Evolutionary conservation across 2,329 filamentous ascomycete genomes (phyloP).

Genomic region (Talaromyces funiculosus): DNA sequence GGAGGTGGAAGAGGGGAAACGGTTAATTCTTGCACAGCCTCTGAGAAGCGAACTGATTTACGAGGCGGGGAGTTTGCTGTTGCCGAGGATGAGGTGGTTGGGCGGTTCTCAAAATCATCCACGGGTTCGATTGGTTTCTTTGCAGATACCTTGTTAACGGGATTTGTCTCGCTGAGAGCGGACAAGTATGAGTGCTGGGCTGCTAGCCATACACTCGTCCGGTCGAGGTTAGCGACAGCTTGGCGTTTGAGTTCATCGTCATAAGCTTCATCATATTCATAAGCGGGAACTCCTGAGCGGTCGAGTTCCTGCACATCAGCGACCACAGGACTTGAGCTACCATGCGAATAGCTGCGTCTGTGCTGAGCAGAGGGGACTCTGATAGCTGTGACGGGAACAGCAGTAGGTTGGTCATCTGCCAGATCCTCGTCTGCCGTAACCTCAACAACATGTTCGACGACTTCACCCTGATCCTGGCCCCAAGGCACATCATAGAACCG

Average conservation of each 20-base stretch:
- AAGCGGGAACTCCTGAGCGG: slow-evolving; percentile 56
- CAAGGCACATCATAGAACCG: slow-evolving; percentile 86
- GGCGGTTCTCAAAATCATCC: slow-evolving; percentile 17
- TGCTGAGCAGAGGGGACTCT: slow-evolving; percentile 37
- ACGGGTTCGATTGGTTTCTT: slow-evolving; percentile 16
- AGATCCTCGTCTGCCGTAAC: slow-evolving; percentile 38
- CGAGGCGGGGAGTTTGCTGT: slow-evolving; percentile 20
- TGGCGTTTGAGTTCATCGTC: slow-evolving; percentile 65
- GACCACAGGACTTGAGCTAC: slow-evolving; percentile 28
- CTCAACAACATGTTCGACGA: slow-evolving; percentile 65
- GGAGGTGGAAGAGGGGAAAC: slow-evolving; percentile 30
- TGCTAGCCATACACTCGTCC: slow-evolving; percentile 79
- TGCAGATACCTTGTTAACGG: slow-evolving; percentile 42
- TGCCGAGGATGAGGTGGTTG: slow-evolving; percentile 17
- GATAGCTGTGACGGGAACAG: slow-evolving; percentile 37
- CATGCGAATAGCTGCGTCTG: slow-evolving; percentile 16
- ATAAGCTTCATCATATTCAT: slow-evolving; percentile 71
- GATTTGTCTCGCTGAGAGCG: slow-evolving; percentile 55
- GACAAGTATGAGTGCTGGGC: slow-evolving; percentile 74
- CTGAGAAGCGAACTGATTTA: slow-evolving; percentile 29
- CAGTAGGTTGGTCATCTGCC: slow-evolving; percentile 30
- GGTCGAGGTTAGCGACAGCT: slow-evolving; percentile 69
- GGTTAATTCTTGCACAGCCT: slow-evolving; percentile 33
- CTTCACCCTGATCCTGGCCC: slow-evolving; percentile 45
- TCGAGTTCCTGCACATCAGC: slow-evolving; percentile 48